Evolutionary conservation across 228 moss, liverwort and hornwort species (phyloP), one percentile per base, ranked within the genome.

Genomic region (Sphagnum fallax): DNA sequence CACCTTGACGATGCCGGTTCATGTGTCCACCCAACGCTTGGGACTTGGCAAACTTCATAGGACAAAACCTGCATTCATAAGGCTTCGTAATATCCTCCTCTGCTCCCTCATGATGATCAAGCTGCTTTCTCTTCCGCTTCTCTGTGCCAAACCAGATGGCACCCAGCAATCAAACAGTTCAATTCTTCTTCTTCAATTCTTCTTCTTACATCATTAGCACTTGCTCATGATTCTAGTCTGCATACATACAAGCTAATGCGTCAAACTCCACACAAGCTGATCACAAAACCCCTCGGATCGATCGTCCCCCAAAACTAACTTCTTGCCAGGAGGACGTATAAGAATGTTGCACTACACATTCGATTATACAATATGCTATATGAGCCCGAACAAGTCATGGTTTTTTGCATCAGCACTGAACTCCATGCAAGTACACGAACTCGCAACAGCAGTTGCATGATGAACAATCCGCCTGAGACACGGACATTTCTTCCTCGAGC

Each of bases 1-100:
- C n/a, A 82, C 83, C 79, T 76, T 69, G 71, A 4, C 80, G 67
- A 47, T 86, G 86, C 0, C 73, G 48, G 4, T 86, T 83, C 86
- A 86, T 86, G 61, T 83, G 86, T 1, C 80, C 76, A 1, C 86
- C 83, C 0, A 86, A 52, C 0, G 83, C 78, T 2, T 86, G 80
- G 8, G 74, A 78, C 62, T 78, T 80, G 0, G 51, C 51, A 6
- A 83, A 86, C 6, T 16, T 50, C 67, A 71, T 69, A 0, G 6
- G 1, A 5, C 83, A 86, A 0, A 82, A 86, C 4, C 76, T 47
- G 47, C 83, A 86, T 2, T 64, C 7, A 0, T 80, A 86, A 0
- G n/a, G 8, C 1, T 11, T 6, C 0, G 49, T 6, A 0, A 0
- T 1, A 48, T 47, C 32, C 10, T 71, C 70, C 15, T 6, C 71